Conservation (phyloP, 805 yeast genomes). For the Kuraishia floccosa region DNA sequence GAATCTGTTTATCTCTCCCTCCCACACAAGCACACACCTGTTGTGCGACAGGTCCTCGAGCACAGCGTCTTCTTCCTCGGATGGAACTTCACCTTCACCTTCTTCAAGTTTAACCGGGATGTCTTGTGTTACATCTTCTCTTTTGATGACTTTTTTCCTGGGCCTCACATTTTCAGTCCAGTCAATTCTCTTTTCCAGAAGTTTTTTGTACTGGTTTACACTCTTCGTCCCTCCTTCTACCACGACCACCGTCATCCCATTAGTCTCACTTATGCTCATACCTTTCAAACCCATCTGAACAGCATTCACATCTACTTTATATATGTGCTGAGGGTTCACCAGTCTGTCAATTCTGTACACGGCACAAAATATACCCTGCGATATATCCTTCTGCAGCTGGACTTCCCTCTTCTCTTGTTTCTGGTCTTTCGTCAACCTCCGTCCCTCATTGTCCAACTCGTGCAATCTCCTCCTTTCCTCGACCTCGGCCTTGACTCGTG, state of each 20-base stretch:
- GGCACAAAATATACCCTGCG: constrained; percentile 37
- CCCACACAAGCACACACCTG: constrained; percentile 50
- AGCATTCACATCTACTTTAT: constrained; percentile 73
- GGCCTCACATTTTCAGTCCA: constrained; percentile 50
- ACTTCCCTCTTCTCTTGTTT: constrained; percentile 33
- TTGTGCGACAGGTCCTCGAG: constrained; percentile 30
- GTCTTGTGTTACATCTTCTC: constrained; percentile 7
- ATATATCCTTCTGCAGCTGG: constrained; percentile 36
- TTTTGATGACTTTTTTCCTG: constrained; percentile 7
- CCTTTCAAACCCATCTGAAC: constrained; percentile 63
- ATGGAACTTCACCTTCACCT: constrained; percentile 5
- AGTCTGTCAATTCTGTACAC: constrained; percentile 49
- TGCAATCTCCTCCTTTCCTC: constrained; percentile 51
- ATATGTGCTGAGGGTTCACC: constrained; percentile 55
- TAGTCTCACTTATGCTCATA: constrained; percentile 32
- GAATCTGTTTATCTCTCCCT: constrained; percentile 44
- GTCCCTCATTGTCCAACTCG: constrained; percentile 41
- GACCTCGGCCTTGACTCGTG: constrained; percentile 57
- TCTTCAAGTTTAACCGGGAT: constrained; percentile 4
- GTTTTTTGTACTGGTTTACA: constrained; percentile 48
- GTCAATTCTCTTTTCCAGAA: constrained; percentile 48
- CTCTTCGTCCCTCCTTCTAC: constrained; percentile 66
- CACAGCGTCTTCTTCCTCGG: constrained; percentile 4
- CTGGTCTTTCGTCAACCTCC: constrained; percentile 54
- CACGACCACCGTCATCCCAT: constrained; percentile 44